Conservation (phyloP, 2,329 filamentous ascomycete species). For the Aspergillus ibericus region DNA sequence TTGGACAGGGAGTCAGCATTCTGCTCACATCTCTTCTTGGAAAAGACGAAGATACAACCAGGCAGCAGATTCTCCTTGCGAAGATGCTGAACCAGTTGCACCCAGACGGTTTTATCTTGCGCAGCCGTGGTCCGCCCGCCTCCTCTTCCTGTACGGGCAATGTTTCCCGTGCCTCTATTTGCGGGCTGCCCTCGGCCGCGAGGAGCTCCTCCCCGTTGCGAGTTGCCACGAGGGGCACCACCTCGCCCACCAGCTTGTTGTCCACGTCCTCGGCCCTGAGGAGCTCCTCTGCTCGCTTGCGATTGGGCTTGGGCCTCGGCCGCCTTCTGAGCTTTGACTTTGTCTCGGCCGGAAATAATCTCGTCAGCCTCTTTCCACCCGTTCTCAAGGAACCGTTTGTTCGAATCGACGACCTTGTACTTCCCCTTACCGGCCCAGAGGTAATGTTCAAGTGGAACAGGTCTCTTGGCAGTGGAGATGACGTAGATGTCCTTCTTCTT, state of each 20-base stretch:
- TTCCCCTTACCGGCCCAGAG: constrained; percentile 93
- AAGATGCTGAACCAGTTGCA: constrained; percentile 88
- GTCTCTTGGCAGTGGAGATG: constrained; percentile 93
- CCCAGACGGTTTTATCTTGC: constrained; percentile 96
- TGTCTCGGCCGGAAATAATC: constrained; percentile 78
- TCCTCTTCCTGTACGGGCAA: constrained; percentile 81
- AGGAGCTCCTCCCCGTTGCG: constrained; percentile 42
- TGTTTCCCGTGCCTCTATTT: constrained; percentile 71
- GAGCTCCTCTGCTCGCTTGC: constrained; percentile 54
- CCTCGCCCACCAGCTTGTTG: constrained; percentile 53
- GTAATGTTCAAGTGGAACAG: constrained; percentile 92
- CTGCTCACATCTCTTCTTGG: constrained; percentile 95
- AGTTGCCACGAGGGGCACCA: constrained; percentile 45
- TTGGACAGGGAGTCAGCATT: constrained; percentile 95
- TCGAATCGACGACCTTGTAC: constrained; percentile 88
- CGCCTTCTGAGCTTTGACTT: constrained; percentile 59
- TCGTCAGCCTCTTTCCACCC: constrained; percentile 95
- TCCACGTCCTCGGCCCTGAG: constrained; percentile 55
- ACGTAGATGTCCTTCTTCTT: constrained; percentile 99
- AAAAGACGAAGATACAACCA: constrained; percentile 97
- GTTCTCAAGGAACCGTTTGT: constrained; percentile 86
- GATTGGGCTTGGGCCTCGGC: constrained; percentile 53
- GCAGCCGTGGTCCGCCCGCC: constrained; percentile 85
- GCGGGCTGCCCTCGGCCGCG: constrained; percentile 58
- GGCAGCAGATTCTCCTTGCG: constrained; percentile 84